A percentile compares a stretch with the other conserved stretches of the same genome.
phyloP scores from a whole-genome alignment of 2,329 filamentous ascomycete species.

The Neonectria neomacrospora region DNA sequence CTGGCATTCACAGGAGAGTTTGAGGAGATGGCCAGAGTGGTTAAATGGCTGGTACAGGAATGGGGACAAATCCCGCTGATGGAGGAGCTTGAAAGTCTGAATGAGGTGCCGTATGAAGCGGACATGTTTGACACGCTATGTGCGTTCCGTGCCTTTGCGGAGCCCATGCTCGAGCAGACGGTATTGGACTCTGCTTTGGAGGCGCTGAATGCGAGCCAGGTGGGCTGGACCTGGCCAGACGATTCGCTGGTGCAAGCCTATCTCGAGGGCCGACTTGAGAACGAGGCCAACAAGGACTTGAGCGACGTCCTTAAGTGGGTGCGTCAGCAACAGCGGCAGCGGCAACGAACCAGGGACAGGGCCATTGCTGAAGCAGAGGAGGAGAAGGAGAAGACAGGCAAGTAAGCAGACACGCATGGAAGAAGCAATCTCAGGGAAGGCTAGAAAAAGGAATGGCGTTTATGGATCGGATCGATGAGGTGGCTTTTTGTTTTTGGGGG shows the following conservation, averaged over 20 bases:
- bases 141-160: constrained; percentile 61
- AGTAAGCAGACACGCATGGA: background rate
- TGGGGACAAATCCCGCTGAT: constrained; percentile 51
- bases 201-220: constrained; percentile 38
- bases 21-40: constrained; percentile 65
- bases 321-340: constrained; percentile 19
- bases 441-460: constrained; percentile 19
- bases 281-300: constrained; percentile 43
- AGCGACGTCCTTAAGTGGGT: constrained; percentile 41
- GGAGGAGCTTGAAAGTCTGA: constrained; percentile 50
- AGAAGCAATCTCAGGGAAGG: constrained; percentile 2
- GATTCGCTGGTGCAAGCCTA: constrained; percentile 51
- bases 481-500: constrained; percentile 3
- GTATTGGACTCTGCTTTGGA: constrained; percentile 47
- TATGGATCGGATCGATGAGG: constrained; percentile 21
- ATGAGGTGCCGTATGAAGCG: constrained; percentile 48
- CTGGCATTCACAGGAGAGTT: constrained; percentile 71
- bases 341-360: constrained; percentile 13
- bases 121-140: constrained; percentile 55
- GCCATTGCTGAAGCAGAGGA: constrained; percentile 5
- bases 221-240: constrained; percentile 54
- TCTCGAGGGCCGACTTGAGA: constrained; percentile 38
- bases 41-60: constrained; percentile 68
- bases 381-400: constrained; percentile 15
- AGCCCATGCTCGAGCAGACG: constrained; percentile 52